phyloP scores from a whole-genome alignment of 139 green algal genomes.

The Axilococcus clingmanii region DNA sequence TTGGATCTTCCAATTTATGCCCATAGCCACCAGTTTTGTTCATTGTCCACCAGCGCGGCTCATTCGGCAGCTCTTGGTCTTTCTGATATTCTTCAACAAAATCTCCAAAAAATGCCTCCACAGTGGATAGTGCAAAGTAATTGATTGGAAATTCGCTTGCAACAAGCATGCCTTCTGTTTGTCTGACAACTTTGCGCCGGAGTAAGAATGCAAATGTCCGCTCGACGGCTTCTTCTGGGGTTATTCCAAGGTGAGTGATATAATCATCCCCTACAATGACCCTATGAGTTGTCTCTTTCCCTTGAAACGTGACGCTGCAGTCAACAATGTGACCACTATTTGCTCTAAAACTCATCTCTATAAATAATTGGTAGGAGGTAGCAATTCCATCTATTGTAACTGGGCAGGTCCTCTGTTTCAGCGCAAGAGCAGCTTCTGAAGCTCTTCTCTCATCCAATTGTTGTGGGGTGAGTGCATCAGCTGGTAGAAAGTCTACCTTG shows the following conservation, averaged over 20 bases:
- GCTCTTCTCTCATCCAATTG: slow-evolving; percentile 29
- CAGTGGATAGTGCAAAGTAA: no score
- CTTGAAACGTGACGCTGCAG: slow-evolving; percentile 32
- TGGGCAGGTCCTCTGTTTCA: slow-evolving; percentile 8
- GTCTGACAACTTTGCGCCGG: slow-evolving; percentile 23
- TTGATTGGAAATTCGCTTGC: slow-evolving; percentile 74
- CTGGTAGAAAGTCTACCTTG: slow-evolving; percentile 68
- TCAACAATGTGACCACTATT: slow-evolving; percentile 78
- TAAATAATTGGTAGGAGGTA: slow-evolving; percentile 13
- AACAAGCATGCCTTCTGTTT: slow-evolving; percentile 52
- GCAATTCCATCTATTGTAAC: slow-evolving; percentile 11
- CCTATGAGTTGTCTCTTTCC: slow-evolving; percentile 50
- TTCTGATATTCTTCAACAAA: no score
- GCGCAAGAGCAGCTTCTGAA: slow-evolving; percentile 14
- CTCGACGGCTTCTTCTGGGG: slow-evolving; percentile 42
- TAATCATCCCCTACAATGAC: slow-evolving; percentile 65
- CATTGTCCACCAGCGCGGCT: no score
- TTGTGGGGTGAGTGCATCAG: slow-evolving; percentile 27
- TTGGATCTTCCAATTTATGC: no score
- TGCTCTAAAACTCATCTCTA: slow-evolving; percentile 38
- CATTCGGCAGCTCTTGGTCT: no score
- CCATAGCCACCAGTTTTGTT: no score
- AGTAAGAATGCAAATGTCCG: slow-evolving; percentile 54
- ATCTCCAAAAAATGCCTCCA: no score
- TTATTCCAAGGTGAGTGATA: slow-evolving; percentile 36